phyloP scores from a whole-genome alignment of 768 basidiomycete species.

The Trametes cubensis region DNA sequence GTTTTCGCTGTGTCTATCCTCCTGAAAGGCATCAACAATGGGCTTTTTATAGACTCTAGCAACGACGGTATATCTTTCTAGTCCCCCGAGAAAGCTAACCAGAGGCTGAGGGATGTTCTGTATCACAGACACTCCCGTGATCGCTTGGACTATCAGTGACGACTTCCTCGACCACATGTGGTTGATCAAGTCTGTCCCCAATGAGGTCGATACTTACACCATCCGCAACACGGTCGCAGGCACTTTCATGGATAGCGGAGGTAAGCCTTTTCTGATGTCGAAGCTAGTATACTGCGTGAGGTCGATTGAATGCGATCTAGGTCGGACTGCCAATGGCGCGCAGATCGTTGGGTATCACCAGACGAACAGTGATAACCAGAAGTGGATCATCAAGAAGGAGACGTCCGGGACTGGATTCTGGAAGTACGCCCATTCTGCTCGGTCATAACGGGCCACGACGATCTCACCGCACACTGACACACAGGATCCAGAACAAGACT shows the following conservation, averaged over 20 bases:
- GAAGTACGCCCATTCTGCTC: not conserved
- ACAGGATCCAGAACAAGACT: not conserved
- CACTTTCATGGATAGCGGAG: not conserved
- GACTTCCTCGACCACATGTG: not conserved
- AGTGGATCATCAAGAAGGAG: slow-evolving; percentile 1
- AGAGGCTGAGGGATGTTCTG: not conserved
- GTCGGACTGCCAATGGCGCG: not conserved
- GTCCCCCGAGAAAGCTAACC: not conserved
- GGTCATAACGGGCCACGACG: not conserved
- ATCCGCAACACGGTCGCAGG: not conserved
- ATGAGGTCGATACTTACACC: not conserved
- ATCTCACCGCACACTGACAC: not conserved
- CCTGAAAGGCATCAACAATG: no score
- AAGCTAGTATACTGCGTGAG: no score
- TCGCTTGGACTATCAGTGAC: not conserved
- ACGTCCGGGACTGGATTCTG: not conserved
- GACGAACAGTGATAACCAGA: not conserved
- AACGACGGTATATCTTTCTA: not conserved
- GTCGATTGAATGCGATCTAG: not conserved
- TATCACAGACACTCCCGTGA: not conserved
- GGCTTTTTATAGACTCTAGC: not conserved
- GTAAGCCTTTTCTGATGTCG: not conserved
- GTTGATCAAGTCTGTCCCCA: not conserved
- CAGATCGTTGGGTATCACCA: not conserved
- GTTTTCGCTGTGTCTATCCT: no score